phyloP scores from a whole-genome alignment of 163 green algal genomes.

The Chlamydomonas reinhardtii region DNA sequence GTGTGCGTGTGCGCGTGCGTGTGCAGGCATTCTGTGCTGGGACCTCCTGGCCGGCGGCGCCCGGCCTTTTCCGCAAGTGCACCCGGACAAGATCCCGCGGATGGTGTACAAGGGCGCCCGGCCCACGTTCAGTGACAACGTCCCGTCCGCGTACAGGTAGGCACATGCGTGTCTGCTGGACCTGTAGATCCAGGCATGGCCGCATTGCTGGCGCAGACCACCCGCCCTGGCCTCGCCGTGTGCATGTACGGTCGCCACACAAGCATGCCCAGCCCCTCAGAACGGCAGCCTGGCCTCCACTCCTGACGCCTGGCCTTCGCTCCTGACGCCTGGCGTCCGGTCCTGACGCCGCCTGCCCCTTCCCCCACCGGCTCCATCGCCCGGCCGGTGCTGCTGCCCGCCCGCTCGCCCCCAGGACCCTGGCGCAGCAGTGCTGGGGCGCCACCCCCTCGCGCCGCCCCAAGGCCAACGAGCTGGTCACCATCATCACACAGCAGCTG shows the following conservation, averaged over 20 bases:
- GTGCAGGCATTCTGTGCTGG: neutral
- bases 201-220: no score
- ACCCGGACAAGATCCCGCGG: neutral
- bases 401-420: neutral
- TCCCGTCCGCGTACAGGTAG: neutral
- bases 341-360: no score
- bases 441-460: neutral
- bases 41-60: conserved; percentile 23
- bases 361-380: neutral
- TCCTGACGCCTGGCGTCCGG: no score
- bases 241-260: no score
- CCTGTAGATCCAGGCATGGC: no score
- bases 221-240: no score
- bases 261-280: no score
- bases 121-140: neutral
- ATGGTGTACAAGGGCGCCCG: neutral
- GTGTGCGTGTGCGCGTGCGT: no score
- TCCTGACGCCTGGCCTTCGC: no score
- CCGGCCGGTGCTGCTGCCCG: neutral
- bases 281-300: no score
- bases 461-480: neutral
- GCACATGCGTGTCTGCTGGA: no score
- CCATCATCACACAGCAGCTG: neutral
- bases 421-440: conserved; percentile 14
- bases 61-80: neutral